These are phyloP conservation scores for Brasenia schreberi DNA, from an alignment of 164 flowering plant genomes.

Conservation along the genomic window DNA sequence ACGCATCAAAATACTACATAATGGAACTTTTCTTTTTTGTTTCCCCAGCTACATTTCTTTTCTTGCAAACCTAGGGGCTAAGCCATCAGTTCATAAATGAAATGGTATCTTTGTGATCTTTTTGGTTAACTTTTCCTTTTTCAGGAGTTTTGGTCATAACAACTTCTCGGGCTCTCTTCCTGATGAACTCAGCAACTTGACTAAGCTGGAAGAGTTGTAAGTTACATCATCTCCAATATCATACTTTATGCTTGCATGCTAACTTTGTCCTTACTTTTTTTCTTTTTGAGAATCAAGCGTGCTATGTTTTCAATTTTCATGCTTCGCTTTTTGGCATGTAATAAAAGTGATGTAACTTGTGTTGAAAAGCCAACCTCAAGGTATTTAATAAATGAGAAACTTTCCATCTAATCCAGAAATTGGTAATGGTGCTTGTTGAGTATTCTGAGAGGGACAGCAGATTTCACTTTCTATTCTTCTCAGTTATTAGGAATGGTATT, in stretches of 20 bases:
- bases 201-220: slow-evolving; percentile 24
- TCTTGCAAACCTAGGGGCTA: too few relatives aligned
- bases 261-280: not conserved
- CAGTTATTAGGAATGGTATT: not conserved
- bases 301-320: too few relatives aligned
- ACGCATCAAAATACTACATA: too few relatives aligned
- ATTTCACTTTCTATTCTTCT: not conserved
- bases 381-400: not conserved
- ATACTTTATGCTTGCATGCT: not conserved
- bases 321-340: not conserved
- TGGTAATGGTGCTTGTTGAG: not conserved
- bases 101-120: too few relatives aligned
- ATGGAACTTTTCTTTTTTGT: too few relatives aligned
- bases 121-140: not conserved
- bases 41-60: too few relatives aligned
- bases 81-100: too few relatives aligned
- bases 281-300: not conserved
- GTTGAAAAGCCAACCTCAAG: too few relatives aligned
- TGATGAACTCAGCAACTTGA: slow-evolving; percentile 31
- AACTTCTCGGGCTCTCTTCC: slow-evolving; percentile 48
- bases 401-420: not conserved
- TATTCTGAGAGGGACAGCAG: not conserved
- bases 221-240: not conserved
- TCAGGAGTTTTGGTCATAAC: slow-evolving; percentile 28
- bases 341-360: too few relatives aligned